phyloP scores from a whole-genome alignment of 345 rosid species.

The Crucihimalaya himalaica region DNA sequence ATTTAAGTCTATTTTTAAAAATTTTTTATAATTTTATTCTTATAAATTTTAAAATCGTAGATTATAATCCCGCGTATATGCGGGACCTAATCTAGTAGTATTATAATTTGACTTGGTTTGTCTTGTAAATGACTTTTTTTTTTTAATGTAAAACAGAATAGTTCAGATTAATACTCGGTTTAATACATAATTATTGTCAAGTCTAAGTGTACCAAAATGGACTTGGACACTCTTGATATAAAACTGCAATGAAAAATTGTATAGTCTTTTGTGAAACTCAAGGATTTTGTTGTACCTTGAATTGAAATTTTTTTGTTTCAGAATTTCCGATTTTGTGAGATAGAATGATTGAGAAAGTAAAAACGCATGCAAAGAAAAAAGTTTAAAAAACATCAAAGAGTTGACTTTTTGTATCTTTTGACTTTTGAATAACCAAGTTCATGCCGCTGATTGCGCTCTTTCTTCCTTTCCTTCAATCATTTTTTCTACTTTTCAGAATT shows the following conservation, averaged over 20 bases:
- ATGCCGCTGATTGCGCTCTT: constrained; percentile 36
- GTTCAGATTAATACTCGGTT: not conserved
- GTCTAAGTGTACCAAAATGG: not conserved
- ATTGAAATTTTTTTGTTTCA: too few species aligned
- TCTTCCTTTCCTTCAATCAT: not conserved
- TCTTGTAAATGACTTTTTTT: not conserved
- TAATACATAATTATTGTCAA: not conserved
- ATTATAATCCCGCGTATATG: too few species aligned
- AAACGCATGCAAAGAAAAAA: constrained; percentile 27
- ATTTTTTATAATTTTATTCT: too few species aligned
- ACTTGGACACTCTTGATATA: too few species aligned
- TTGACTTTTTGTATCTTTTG: constrained; percentile 6
- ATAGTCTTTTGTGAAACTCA: too few species aligned
- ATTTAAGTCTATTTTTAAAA: too few species aligned
- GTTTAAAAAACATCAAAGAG: not conserved
- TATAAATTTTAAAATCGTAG: too few species aligned
- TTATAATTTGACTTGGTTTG: not conserved
- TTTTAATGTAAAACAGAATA: not conserved
- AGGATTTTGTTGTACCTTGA: too few species aligned
- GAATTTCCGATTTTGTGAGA: not conserved
- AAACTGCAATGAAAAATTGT: too few species aligned
- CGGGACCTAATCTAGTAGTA: too few species aligned
- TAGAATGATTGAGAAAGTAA: constrained; percentile 20
- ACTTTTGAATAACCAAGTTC: constrained; percentile 10
- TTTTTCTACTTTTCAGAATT: not conserved